Evolutionary conservation across 78 protist species (phyloP), one percentile per base, ranked within the genome.

Genomic region (Dictyostelium intermedium): DNA sequence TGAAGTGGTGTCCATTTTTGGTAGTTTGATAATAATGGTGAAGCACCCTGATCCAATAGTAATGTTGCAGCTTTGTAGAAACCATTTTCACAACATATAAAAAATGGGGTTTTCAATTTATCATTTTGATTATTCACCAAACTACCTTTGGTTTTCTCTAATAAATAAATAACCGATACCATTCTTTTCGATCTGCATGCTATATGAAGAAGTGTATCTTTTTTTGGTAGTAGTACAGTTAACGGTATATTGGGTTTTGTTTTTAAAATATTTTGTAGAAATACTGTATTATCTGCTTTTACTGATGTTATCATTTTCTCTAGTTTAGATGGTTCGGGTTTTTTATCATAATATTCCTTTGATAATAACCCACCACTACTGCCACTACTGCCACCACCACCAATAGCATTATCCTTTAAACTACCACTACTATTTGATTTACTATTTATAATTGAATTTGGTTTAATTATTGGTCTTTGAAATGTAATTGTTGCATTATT

Each of bases 1-100:
- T 86, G 92, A 25, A 86, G 84, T 45, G 84, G 56, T 10, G 80
- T 86, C 92, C 92, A 86, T 60, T 86, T 86, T 9, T 86, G 34
- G 35, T 53, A 25, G 25, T 86, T 80, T 23, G 84, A n/a, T 20
- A 86, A 7, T 23, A 77, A 18, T 23, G 92, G 50, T 35, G 72
- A 53, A 34, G 92, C 92, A 60, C 92, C 92, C 6, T 53, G 27
- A 37, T 86, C 82, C 32, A 86, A 25, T 23, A 86, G 41, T 1
- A 30, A n/a, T 9, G 35, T 35, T 23, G 92, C 92, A 6, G 92
- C 92, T 23, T 86, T 39, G 7, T 76, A 86, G 66, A 86, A 86
- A 14, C 92, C 92, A 9, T 35, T 37, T 37, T 86, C 84, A 41
- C 92, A 86, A 16, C 72, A 47, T 20, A 77, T 34, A 14, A 76